A percentile compares a stretch with the other conserved stretches of the same genome.
Conservation (phyloP, 176 grass and related monocot species). For the Chrysopogon serrulatus region DNA sequence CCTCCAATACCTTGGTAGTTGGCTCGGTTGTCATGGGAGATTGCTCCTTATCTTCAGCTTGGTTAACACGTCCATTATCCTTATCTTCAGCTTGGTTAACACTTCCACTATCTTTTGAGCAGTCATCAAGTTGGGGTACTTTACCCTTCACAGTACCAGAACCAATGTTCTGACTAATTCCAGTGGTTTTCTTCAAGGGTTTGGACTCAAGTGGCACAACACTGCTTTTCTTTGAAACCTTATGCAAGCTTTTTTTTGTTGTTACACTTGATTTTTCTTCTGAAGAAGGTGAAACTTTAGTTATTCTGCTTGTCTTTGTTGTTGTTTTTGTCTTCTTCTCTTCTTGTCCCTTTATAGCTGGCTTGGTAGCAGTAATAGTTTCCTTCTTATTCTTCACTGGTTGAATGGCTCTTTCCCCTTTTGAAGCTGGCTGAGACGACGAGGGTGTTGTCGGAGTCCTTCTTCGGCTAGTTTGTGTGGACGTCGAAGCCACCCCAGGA, state of each 20-base stretch:
- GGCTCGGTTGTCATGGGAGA: constrained; percentile 50
- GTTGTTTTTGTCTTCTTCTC: constrained; percentile 58
- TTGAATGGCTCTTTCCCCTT: constrained; percentile 40
- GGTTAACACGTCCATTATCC: too few relatives aligned
- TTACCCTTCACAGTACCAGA: constrained; percentile 54
- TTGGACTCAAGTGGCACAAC: constrained; percentile 89
- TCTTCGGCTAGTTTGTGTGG: constrained; percentile 57
- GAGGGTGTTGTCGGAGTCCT: constrained; percentile 29
- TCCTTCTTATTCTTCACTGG: constrained; percentile 54
- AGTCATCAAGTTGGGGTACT: constrained; percentile 46
- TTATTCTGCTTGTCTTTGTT: constrained; percentile 43
- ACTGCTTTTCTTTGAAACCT: constrained; percentile 94
- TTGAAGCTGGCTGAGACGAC: constrained; percentile 47
- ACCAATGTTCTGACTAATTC: constrained; percentile 33
- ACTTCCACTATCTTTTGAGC: constrained; percentile 60
- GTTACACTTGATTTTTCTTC: constrained; percentile 47
- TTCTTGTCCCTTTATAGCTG: constrained; percentile 49
- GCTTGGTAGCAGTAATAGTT: constrained; percentile 21
- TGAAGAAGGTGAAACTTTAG: constrained; percentile 53
- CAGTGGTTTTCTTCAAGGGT: constrained; percentile 66
- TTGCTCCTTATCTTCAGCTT: constrained; percentile 72
- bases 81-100: constrained; percentile 51
- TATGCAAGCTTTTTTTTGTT: constrained; percentile 61
- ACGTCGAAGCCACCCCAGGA: constrained; percentile 34
- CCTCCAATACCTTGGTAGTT: constrained; percentile 76